A percentile compares a stretch with the other conserved stretches of the same genome.
phyloP scores from a whole-genome alignment of 257 asterid species.

The Plantago major region DNA sequence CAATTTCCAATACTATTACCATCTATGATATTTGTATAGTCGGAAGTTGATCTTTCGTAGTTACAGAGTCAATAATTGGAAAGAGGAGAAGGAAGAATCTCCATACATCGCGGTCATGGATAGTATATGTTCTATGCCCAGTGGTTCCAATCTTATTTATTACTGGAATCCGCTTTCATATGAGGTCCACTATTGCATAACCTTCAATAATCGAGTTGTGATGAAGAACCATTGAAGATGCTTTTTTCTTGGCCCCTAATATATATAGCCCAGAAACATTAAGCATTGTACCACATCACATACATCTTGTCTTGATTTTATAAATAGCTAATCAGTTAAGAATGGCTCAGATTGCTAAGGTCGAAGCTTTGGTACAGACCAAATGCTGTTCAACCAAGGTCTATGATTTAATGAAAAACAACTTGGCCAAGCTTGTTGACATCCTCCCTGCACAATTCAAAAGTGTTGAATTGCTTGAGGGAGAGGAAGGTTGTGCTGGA shows the following conservation, averaged over 20 bases:
- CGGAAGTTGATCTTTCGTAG: too few relatives aligned
- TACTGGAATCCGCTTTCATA: not conserved
- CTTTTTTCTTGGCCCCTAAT: not conserved
- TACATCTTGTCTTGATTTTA: not conserved
- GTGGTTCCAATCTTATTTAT: not conserved
- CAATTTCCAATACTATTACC: too few relatives aligned
- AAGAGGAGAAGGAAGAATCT: not conserved
- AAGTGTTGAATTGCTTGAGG: constrained; percentile 17
- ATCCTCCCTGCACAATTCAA: constrained; percentile 19
- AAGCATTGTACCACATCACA: not conserved
- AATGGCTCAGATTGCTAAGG: constrained; percentile 34
- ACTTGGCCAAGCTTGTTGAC: constrained; percentile 1
- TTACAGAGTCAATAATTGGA: too few relatives aligned
- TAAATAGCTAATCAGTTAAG: not conserved
- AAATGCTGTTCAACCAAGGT: constrained; percentile 22
- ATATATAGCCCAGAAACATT: not conserved
- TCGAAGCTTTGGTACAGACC: constrained; percentile 23
- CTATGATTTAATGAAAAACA: constrained; percentile 19
- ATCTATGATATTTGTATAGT: too few relatives aligned
- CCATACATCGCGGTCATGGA: too few relatives aligned
- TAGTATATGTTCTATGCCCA: not conserved
- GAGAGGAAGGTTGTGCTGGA: constrained; percentile 32
- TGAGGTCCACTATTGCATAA: not conserved
- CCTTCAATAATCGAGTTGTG: not conserved
- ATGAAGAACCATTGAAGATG: not conserved